Conservation (phyloP, 2,329 filamentous ascomycete genomes). For the Penicillium hordei region DNA sequence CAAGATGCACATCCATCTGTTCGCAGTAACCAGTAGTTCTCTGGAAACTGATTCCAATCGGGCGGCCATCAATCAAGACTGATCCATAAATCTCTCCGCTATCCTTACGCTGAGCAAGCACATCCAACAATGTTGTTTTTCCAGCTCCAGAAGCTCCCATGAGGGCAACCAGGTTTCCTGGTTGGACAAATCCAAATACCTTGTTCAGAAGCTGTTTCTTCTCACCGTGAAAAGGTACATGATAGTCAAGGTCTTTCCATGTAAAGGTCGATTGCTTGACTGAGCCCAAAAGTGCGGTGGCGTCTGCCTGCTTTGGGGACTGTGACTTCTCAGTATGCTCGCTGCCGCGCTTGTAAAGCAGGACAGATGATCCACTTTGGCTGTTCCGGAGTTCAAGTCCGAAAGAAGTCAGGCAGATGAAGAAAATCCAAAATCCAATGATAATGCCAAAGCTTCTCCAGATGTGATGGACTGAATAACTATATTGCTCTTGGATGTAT, state of each 20-base stretch:
- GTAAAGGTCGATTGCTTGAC: slow-evolving; percentile 70
- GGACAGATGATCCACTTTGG: slow-evolving; percentile 32
- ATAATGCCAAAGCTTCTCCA: slow-evolving; percentile 79
- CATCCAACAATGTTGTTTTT: slow-evolving; percentile 50
- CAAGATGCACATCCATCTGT: slow-evolving; percentile 65
- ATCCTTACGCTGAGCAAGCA: slow-evolving; percentile 45
- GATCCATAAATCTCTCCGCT: slow-evolving; percentile 45
- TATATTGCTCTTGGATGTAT: slow-evolving; percentile 56
- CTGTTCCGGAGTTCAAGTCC: slow-evolving; percentile 63
- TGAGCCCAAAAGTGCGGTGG: slow-evolving; percentile 46
- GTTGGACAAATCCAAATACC: slow-evolving; percentile 69
- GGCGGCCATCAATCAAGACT: slow-evolving; percentile 45
- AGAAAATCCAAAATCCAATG: slow-evolving; percentile 69
- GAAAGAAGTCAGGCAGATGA: slow-evolving; percentile 70
- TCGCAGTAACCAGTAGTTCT: slow-evolving; percentile 55
- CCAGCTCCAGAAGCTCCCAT: slow-evolving; percentile 80
- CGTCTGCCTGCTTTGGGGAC: neutral
- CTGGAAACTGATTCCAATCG: slow-evolving; percentile 49
- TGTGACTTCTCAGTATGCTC: slow-evolving; percentile 16
- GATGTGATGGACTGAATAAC: slow-evolving; percentile 55
- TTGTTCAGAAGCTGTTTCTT: slow-evolving; percentile 55
- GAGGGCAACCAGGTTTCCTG: slow-evolving; percentile 71
- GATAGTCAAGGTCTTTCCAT: slow-evolving; percentile 80
- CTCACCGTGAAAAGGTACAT: slow-evolving; percentile 48
- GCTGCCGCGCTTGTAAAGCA: slow-evolving; percentile 36